Percentiles rank a stretch among this genome's conserved stretches.
phyloP scores from a whole-genome alignment of 2,329 filamentous ascomycete species.

The Neospermospora avenae region DNA sequence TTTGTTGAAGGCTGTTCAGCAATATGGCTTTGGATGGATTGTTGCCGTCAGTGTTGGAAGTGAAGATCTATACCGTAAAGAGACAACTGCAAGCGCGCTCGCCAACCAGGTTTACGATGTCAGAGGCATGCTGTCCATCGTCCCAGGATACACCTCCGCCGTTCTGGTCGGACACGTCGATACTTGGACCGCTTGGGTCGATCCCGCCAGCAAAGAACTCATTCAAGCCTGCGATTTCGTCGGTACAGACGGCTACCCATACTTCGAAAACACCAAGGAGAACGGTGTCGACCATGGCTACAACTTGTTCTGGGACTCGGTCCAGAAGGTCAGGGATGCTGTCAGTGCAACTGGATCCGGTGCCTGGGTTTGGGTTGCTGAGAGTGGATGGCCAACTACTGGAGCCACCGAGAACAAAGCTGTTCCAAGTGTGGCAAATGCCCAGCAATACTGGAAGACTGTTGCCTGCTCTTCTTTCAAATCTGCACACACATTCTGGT shows the following conservation, averaged over 20 bases:
- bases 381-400: slow-evolving; percentile 62
- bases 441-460: slow-evolving; percentile 60
- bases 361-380: slow-evolving; percentile 59
- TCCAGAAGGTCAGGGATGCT: slow-evolving; percentile 33
- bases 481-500: slow-evolving; percentile 58
- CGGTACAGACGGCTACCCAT: slow-evolving; percentile 64
- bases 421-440: slow-evolving; percentile 53
- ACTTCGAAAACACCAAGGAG: slow-evolving; percentile 56
- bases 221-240: slow-evolving; percentile 62
- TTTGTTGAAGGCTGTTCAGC: slow-evolving; percentile 52
- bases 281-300: slow-evolving; percentile 54
- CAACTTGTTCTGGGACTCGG: slow-evolving; percentile 48
- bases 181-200: slow-evolving; percentile 63
- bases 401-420: slow-evolving; percentile 54
- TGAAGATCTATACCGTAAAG: slow-evolving; percentile 63
- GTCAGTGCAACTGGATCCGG: slow-evolving; percentile 43
- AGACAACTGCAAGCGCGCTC: slow-evolving; percentile 40
- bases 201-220: slow-evolving; percentile 56
- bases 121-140: slow-evolving; percentile 48
- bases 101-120: slow-evolving; percentile 49
- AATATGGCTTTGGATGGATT: slow-evolving; percentile 56
- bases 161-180: slow-evolving; percentile 62
- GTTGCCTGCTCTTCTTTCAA: slow-evolving; percentile 57
- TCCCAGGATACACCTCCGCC: slow-evolving; percentile 47
- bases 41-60: slow-evolving; percentile 64